Evolutionary conservation across 768 basidiomycete species (phyloP).

Genomic region (Sarcodon aspratus): DNA sequence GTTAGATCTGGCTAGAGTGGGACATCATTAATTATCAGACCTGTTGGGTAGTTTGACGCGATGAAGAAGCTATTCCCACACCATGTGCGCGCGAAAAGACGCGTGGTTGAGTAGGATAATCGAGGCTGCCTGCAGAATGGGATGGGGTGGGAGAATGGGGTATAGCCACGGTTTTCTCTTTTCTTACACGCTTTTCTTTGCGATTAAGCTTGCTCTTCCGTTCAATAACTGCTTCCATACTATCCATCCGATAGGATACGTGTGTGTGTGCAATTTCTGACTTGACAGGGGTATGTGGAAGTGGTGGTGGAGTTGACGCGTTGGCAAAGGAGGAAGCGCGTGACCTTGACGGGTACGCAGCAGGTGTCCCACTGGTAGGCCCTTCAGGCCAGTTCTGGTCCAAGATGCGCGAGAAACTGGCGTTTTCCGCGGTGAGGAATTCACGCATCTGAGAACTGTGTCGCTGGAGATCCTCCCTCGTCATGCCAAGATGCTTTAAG

Average conservation of each 20-base stretch:
- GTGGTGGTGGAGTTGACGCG: slow-evolving; percentile 35
- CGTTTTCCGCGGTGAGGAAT: slow-evolving; percentile 51
- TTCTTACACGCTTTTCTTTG: slow-evolving; percentile 33
- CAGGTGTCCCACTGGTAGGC: slow-evolving; percentile 3
- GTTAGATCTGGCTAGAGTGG: too few species aligned
- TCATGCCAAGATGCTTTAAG: slow-evolving; percentile 60
- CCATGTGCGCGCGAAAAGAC: slow-evolving; percentile 11
- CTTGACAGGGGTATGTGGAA: slow-evolving; percentile 30
- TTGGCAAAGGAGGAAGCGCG: slow-evolving; percentile 43
- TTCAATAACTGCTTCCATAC: slow-evolving; percentile 71
- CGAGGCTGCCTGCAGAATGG: slow-evolving; percentile 3
- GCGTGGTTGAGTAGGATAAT: slow-evolving; percentile 11
- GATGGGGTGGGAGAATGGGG: neutral
- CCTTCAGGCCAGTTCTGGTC: slow-evolving; percentile 24
- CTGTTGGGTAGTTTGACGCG: slow-evolving; percentile 5
- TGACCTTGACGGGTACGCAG: slow-evolving; percentile 22
- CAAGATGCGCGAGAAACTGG: slow-evolving; percentile 34
- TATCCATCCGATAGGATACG: slow-evolving; percentile 30
- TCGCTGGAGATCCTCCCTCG: slow-evolving; percentile 60
- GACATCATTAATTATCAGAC: slow-evolving; percentile 1
- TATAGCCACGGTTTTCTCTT: neutral
- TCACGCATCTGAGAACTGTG: slow-evolving; percentile 75
- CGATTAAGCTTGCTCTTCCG: slow-evolving; percentile 47
- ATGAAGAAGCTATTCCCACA: slow-evolving; percentile 3
- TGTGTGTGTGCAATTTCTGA: neutral